Conservation (phyloP, 192 early-diverging fungal species). For the Coemansia sp. region DNA sequence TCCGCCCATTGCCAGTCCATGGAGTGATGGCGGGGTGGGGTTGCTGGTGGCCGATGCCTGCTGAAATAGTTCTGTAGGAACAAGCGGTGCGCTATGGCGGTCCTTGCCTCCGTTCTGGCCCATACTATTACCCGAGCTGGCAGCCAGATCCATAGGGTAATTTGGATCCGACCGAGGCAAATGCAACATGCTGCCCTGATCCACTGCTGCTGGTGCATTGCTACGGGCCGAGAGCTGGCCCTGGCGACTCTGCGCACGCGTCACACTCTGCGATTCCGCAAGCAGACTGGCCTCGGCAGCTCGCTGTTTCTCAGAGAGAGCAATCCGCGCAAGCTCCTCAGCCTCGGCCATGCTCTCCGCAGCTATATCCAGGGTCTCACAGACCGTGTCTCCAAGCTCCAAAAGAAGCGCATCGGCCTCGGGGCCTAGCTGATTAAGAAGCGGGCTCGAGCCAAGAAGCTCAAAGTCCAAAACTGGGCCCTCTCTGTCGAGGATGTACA, state of each 20-base stretch:
- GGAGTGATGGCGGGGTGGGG: neutral
- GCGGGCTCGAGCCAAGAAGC: constrained; percentile 39
- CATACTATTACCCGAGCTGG: neutral
- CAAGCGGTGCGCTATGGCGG: neutral
- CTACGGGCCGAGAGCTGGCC: too few relatives aligned
- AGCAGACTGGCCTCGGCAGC: neutral
- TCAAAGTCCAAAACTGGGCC: constrained; percentile 26
- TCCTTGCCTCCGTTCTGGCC: neutral
- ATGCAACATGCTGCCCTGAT: neutral
- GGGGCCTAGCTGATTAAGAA: constrained; percentile 23
- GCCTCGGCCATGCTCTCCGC: constrained; percentile 5
- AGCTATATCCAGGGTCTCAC: constrained; percentile 20
- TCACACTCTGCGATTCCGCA: neutral
- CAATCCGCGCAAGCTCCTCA: neutral
- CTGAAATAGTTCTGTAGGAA: neutral
- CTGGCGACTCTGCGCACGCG: neutral
- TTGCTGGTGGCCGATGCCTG: neutral
- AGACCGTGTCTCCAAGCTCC: constrained; percentile 30
- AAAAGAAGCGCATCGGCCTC: constrained; percentile 35
- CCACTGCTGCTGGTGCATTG: neutral
- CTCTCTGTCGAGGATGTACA: constrained; percentile 30
- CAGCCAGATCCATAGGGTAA: neutral
- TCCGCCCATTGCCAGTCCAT: neutral
- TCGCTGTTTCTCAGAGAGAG: neutral
- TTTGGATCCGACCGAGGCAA: neutral